Evolutionary conservation across 106 monocot genomes (phyloP), one percentile per base, ranked within the genome.

Genomic region (Dioscorea zingiberensis): DNA sequence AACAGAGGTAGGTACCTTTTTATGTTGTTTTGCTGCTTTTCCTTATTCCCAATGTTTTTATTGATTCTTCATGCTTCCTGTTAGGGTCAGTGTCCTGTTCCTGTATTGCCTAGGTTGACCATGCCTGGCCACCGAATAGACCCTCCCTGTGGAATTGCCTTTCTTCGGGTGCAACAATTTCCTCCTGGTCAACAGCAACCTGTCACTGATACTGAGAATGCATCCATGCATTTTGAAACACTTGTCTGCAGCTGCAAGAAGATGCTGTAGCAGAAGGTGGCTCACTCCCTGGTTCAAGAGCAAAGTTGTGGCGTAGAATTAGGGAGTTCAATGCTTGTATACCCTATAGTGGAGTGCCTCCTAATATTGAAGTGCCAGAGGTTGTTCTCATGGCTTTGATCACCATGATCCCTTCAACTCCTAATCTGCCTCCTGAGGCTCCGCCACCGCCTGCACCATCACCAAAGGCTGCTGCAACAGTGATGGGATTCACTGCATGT

Each of bases 251-350:
- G 78, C 88, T 80, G 97, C 97, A n/a, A 98, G n/a, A 98, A 81
- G 97, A 98, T 83, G 86, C 97, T 82, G 92, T 98, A 46, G 84
- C 89, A 47, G 92, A 92, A 80, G 92, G 89, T 3, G 93, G 86
- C 18, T 93, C 98, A 4, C 80, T 93, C 48, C 93, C 92, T 69
- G 98, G 98, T 28, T 89, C 98, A 57, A 81, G 86, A 69, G 89
- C 89, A 68, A 86, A 72, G 71, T 71, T 98, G 63, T 98, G 97
- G 98, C 92, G 98, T 53, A 78, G 93, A 80, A 98, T 93, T 73
- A 78, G 93, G 59, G 93, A 98, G 64, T 98, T 98, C n/a, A 98
- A 98, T 89, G 92, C 98, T 56, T 98, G 98, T 44, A 71, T 98
- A 71, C 83, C 97, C 19, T 98, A 89, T 56, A 78, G 73, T 78